These are phyloP conservation scores for Lentinula guzmanii DNA, from an alignment of 768 basidiomycete species.

Conservation along the genomic window DNA sequence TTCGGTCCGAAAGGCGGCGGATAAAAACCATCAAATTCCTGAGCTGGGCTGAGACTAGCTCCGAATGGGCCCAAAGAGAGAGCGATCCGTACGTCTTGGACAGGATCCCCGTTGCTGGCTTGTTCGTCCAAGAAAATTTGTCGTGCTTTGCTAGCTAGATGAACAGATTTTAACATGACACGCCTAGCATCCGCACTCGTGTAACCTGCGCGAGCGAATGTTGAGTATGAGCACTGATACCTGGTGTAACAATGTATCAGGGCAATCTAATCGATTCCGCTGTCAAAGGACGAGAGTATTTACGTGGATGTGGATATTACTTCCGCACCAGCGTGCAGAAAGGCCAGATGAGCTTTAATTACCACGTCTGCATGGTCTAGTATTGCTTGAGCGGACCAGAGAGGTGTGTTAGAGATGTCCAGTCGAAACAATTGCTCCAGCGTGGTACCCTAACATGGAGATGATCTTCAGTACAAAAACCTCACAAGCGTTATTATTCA, in stretches of 20 bases:
- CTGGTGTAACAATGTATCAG: conserved; percentile 23
- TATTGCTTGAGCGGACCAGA: conserved; percentile 71
- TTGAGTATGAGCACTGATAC: conserved; percentile 58
- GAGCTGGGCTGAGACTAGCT: conserved; percentile 55
- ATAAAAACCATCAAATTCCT: conserved; percentile 72
- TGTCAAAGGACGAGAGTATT: conserved; percentile 2
- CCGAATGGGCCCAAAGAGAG: conserved; percentile 76
- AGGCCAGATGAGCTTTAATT: conserved; percentile 53
- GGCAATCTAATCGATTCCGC: neutral
- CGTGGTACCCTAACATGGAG: conserved; percentile 48
- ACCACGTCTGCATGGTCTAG: conserved; percentile 47
- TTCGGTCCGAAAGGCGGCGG: conserved; percentile 71
- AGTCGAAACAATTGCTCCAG: conserved; percentile 46
- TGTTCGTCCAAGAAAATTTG: conserved; percentile 22
- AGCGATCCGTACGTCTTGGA: conserved; percentile 38
- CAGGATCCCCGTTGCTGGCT: conserved; percentile 5
- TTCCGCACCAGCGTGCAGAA: conserved; percentile 58
- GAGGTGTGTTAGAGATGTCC: conserved; percentile 43
- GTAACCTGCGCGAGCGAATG: conserved; percentile 49
- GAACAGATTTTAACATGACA: conserved; percentile 49
- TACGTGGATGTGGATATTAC: conserved; percentile 70
- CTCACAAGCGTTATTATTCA: neutral
- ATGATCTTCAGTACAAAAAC: neutral
- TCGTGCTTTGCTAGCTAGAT: conserved; percentile 44
- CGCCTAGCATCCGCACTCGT: conserved; percentile 30